Evolutionary conservation across 2,329 filamentous ascomycete species (phyloP).

Genomic region (Aspergillus clavatus): DNA sequence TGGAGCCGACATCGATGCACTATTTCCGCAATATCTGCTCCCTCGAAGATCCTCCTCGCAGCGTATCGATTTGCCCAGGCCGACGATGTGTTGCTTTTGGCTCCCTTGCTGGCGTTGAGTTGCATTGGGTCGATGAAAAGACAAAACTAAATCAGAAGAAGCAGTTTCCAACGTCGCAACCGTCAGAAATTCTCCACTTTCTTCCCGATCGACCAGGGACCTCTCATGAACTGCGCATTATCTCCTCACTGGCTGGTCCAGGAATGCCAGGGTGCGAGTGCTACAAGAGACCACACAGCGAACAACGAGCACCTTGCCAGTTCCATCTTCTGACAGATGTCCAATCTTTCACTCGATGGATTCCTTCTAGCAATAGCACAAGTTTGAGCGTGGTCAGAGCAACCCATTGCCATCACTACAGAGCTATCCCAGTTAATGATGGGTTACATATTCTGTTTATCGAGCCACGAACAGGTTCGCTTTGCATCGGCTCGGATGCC

Average conservation of each 20-base stretch:
- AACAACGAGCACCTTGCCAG: conserved; percentile 21
- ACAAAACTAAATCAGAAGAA: conserved; percentile 37
- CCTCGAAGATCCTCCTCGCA: conserved; percentile 59
- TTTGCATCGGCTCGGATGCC: conserved; percentile 60
- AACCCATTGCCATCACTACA: conserved; percentile 55
- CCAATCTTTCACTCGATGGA: conserved; percentile 24
- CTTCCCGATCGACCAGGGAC: conserved; percentile 51
- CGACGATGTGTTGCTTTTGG: conserved; percentile 62
- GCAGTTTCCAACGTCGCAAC: conserved; percentile 39
- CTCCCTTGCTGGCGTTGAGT: conserved; percentile 57
- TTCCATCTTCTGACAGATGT: conserved; percentile 27
- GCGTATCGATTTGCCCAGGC: conserved; percentile 61
- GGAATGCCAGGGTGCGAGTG: conserved; percentile 29
- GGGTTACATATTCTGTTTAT: conserved; percentile 62
- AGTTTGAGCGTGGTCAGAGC: conserved; percentile 36
- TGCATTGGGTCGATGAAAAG: conserved; percentile 55
- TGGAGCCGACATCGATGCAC: conserved; percentile 32
- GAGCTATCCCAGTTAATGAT: conserved; percentile 60
- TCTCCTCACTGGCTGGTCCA: conserved; percentile 54
- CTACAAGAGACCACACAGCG: conserved; percentile 16
- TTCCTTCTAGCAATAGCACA: conserved; percentile 13
- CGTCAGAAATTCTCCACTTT: conserved; percentile 50
- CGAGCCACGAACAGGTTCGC: conserved; percentile 52
- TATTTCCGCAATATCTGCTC: conserved; percentile 54
- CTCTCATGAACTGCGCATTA: conserved; percentile 55